Percentiles rank a stretch among this genome's conserved stretches.
Evolutionary conservation across 805 yeast species (phyloP).

Genomic region (Ogataea ramenticola): DNA sequence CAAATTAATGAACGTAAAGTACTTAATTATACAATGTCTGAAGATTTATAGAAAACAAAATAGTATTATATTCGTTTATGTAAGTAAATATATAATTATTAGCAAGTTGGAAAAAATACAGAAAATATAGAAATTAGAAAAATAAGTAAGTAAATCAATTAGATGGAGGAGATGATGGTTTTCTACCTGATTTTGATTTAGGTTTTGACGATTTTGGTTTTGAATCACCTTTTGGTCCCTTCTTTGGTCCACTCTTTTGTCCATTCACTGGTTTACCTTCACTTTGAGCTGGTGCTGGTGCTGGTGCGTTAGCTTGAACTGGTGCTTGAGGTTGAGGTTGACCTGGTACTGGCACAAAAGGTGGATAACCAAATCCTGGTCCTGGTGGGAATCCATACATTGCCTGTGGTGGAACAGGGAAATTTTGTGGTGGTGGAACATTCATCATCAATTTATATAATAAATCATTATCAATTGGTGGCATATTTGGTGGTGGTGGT

Average conservation of each 20-base stretch:
- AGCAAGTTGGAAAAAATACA: too few species aligned
- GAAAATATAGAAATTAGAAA: background rate
- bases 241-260: background rate
- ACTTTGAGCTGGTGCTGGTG: background rate
- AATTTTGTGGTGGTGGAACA: background rate
- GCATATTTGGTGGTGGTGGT: background rate
- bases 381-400: background rate
- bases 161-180: too few species aligned
- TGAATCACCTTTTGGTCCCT: background rate
- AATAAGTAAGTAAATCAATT: too few species aligned
- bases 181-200: background rate
- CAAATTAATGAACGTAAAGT: conserved; percentile 27
- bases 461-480: background rate
- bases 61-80: too few species aligned
- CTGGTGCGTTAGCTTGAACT: background rate
- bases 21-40: conserved; percentile 29
- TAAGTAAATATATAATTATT: too few species aligned
- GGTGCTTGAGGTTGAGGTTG: too few species aligned
- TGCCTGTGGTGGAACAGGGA: background rate
- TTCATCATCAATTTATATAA: background rate
- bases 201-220: background rate
- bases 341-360: too few species aligned
- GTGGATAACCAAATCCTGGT: too few species aligned
- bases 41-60: conserved; percentile 19
- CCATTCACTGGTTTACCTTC: background rate